phyloP scores from a whole-genome alignment of 192 early-diverging fungal species.

The Gorgonomyces haynaldii region DNA sequence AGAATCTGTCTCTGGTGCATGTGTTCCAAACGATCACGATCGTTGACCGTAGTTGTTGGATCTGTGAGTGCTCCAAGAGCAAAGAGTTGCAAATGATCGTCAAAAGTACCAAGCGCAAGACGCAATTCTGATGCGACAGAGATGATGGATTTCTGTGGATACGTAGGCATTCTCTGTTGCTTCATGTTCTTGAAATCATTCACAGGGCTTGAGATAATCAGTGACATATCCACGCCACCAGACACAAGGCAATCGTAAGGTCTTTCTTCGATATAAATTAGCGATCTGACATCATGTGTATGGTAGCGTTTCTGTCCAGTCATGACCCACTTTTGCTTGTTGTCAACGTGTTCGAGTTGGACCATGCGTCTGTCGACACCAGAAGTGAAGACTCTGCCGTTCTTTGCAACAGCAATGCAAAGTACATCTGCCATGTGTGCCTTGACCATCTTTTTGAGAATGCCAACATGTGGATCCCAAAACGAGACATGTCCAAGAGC shows the following conservation, averaged over 20 bases:
- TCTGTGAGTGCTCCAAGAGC: conserved; percentile 52
- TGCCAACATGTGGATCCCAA: conserved; percentile 65
- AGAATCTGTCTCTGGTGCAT: conserved; percentile 57
- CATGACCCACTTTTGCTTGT: conserved; percentile 52
- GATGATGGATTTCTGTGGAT: conserved; percentile 44
- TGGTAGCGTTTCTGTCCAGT: conserved; percentile 83
- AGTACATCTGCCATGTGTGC: conserved; percentile 83
- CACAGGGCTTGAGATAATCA: conserved; percentile 24
- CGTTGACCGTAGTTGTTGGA: background rate
- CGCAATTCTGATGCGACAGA: conserved; percentile 18
- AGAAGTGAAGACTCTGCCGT: conserved; percentile 61
- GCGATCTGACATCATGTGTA: conserved; percentile 84
- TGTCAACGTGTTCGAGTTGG: conserved; percentile 1
- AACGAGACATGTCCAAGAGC: conserved; percentile 83
- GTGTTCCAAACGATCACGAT: conserved; percentile 8
- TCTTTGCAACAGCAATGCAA: conserved; percentile 55
- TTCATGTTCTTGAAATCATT: conserved; percentile 25
- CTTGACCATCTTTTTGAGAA: conserved; percentile 55
- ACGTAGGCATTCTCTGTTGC: conserved; percentile 37
- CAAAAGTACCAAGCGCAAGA: conserved; percentile 48
- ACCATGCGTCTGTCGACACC: conserved; percentile 73
- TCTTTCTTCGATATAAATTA: conserved; percentile 63
- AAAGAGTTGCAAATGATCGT: conserved; percentile 70
- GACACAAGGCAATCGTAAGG: conserved; percentile 62
- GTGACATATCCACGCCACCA: conserved; percentile 56